Evolutionary conservation across 352 stramenopile species (phyloP).

Genomic region (Pythium myriotylum): DNA sequence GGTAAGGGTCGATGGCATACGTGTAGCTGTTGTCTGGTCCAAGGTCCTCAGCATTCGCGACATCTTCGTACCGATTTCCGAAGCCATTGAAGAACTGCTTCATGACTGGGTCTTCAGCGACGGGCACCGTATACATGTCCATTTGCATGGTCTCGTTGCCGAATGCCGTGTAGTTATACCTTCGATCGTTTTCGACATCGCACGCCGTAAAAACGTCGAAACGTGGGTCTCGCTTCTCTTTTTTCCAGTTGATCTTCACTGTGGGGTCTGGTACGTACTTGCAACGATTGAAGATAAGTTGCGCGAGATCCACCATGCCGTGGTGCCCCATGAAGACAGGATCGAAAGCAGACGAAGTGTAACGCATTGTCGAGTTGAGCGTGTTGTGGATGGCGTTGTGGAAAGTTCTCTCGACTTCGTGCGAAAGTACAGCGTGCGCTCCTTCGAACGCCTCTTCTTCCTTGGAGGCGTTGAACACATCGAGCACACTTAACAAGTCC

Average conservation of each 20-base stretch:
- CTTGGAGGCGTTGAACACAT: constrained; percentile 19
- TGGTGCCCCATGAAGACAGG: constrained; percentile 32
- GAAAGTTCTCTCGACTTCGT: constrained; percentile 22
- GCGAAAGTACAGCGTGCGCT: constrained; percentile 9
- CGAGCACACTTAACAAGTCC: constrained; percentile 18
- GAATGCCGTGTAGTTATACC: constrained; percentile 11
- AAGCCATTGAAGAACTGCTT: constrained; percentile 29
- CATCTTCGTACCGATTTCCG: constrained; percentile 19
- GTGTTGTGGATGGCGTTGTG: constrained; percentile 32
- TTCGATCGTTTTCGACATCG: constrained; percentile 9
- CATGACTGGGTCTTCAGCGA: constrained; percentile 18
- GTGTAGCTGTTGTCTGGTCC: constrained; percentile 26
- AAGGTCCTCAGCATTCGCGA: constrained; percentile 22
- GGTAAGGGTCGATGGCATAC: constrained; percentile 27
- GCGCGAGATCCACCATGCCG: constrained; percentile 26
- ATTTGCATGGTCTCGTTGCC: constrained; percentile 22
- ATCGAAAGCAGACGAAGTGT: constrained; percentile 25
- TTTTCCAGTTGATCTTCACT: constrained; percentile 7
- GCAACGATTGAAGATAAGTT: constrained; percentile 29
- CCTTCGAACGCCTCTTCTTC: constrained; percentile 4
- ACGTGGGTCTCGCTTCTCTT: neutral
- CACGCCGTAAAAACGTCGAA: constrained; percentile 23
- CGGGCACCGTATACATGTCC: constrained; percentile 3
- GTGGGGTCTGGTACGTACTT: constrained; percentile 17
- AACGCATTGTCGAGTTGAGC: constrained; percentile 26